Evolutionary conservation across 164 flowering plant genomes (phyloP).

Genomic region (Umbilicus rupestris): DNA sequence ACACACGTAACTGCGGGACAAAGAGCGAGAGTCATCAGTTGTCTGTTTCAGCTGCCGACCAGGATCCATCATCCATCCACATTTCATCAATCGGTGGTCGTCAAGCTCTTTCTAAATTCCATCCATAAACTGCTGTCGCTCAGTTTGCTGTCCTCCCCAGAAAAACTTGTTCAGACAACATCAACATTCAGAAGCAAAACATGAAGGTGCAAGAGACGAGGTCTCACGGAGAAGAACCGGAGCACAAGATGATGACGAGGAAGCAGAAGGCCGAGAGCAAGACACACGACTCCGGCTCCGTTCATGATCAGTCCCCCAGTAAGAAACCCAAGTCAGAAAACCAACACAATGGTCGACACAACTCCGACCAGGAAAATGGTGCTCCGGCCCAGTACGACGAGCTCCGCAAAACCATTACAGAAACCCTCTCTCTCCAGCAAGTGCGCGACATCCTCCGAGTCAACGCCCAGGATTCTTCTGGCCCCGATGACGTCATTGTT

Average conservation of each 20-base stretch:
- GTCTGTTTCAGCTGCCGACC: not conserved
- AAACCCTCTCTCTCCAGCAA: slow-evolving; percentile 41
- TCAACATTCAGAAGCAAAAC: not conserved
- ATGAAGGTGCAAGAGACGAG: slow-evolving; percentile 51
- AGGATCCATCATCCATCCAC: too few relatives aligned
- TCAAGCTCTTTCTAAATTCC: not conserved
- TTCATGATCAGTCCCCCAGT: slow-evolving; percentile 20
- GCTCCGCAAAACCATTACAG: slow-evolving; percentile 32
- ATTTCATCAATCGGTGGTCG: not conserved
- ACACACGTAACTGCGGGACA: not conserved
- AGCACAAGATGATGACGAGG: slow-evolving; percentile 32
- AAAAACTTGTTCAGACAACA: not conserved
- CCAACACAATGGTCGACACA: slow-evolving; percentile 13
- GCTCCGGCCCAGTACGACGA: slow-evolving; percentile 38
- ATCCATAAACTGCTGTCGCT: not conserved
- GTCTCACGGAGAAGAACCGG: slow-evolving; percentile 33
- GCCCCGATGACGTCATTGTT: slow-evolving; percentile 20
- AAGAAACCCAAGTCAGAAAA: slow-evolving; percentile 34
- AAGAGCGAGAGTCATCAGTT: not conserved
- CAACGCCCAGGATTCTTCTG: slow-evolving; percentile 44
- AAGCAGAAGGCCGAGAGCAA: slow-evolving; percentile 42
- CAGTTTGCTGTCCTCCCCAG: not conserved
- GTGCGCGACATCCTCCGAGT: slow-evolving; percentile 49
- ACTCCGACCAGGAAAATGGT: slow-evolving; percentile 8
- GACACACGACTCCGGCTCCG: slow-evolving; percentile 16